Base-by-base conservation (phyloP, 345 rosid species). In the Dipteronia sinensis region DNA sequence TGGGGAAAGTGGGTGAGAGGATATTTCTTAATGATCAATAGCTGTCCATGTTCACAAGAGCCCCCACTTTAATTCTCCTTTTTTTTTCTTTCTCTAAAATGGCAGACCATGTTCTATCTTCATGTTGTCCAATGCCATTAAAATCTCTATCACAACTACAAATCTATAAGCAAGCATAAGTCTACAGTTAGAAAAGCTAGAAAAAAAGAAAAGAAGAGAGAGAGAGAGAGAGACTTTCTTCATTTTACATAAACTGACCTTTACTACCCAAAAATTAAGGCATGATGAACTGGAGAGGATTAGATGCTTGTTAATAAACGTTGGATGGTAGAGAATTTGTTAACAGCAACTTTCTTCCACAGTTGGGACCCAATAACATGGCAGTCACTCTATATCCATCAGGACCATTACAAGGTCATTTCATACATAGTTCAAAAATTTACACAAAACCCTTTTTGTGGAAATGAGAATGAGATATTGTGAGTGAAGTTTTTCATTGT, bases 291-390 rank as follows among this genome's bases (percentile, higher is more conserved):
- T 20, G 11, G 1, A 47, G 38, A 58, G 69, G 59, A 16, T 64
- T 74, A n/a, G 61, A 64, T 65, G 77, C 70, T 65, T 29, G 46
- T 13, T 17, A 42, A 42, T 1, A 27, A n/a, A 19, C 29, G 47
- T 46, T 47, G 62, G 77, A 27, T 47, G 68, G 17, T 64, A 11
- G 16, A 29, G 77, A 47, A 64, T 65, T 23, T 29, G 44, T 27
- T 47, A 74, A 20, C 77, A 47, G n/a, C 62, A 9, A 61, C 12
- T 34, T 40, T 20, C 22, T 31, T 55, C 12, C 22, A 13, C 40
- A 62, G 23, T 62, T 42, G 76, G 76, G 68, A 22, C 75, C 75
- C 75, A 38, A 58, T 12, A 38, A 17, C 44, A 53, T 51, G 61
- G 46, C 11, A 44, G 9, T 1, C 58, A 53, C 58, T 16, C 58